phyloP scores from a whole-genome alignment of 1,139 yeast species.

The Kodamaea arcana region DNA sequence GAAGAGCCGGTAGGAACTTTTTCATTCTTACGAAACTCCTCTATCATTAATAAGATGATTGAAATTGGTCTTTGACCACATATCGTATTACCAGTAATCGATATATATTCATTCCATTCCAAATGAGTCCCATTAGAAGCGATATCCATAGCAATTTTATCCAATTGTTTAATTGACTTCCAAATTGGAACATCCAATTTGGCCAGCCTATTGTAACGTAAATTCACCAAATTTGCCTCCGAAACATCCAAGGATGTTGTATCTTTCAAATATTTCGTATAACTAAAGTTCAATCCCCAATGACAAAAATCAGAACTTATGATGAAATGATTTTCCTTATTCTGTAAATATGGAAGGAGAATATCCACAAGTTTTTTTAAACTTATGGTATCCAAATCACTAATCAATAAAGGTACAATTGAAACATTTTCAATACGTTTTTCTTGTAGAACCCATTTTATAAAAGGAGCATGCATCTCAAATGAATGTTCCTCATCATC shows the following conservation, averaged over 20 bases:
- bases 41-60: slow-evolving; percentile 54
- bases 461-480: slow-evolving; percentile 90
- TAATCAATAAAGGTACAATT: slow-evolving; percentile 78
- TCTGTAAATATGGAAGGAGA: slow-evolving; percentile 52
- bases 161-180: slow-evolving; percentile 69
- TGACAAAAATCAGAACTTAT: slow-evolving; percentile 93
- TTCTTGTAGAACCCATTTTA: slow-evolving; percentile 17
- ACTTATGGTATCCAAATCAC: slow-evolving; percentile 50
- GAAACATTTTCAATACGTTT: slow-evolving; percentile 1
- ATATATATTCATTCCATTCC: slow-evolving; percentile 66
- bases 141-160: slow-evolving; percentile 63
- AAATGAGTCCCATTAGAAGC: slow-evolving; percentile 51
- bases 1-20: no score
- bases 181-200: slow-evolving; percentile 45
- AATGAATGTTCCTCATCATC: slow-evolving; percentile 91
- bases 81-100: slow-evolving; percentile 75
- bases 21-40: slow-evolving; percentile 16
- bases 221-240: slow-evolving; percentile 12
- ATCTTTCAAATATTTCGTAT: slow-evolving; percentile 51
- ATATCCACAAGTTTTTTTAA: slow-evolving; percentile 44
- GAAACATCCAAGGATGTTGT: background rate
- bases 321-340: slow-evolving; percentile 63
- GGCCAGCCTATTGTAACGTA: slow-evolving; percentile 11
- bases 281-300: slow-evolving; percentile 85
- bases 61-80: slow-evolving; percentile 89